A percentile compares a stretch with the other conserved stretches of the same genome.
Evolutionary conservation across 2,329 filamentous ascomycete genomes (phyloP).

Genomic region (Aspergillus brasiliensis): DNA sequence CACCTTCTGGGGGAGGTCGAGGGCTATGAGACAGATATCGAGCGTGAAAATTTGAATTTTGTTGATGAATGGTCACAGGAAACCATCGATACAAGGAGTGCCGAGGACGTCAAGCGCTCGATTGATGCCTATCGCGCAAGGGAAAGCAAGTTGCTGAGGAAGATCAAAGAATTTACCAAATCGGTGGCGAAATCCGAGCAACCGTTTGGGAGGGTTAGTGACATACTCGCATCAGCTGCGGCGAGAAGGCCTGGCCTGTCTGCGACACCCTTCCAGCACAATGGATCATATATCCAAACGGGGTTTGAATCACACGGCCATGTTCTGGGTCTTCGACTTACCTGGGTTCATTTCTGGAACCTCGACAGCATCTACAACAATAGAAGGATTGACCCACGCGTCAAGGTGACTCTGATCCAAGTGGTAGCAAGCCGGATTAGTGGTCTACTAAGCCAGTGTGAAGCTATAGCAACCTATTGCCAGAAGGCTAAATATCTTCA

Average conservation of each 20-base stretch:
- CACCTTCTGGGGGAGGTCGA: not conserved
- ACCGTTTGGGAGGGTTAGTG: slow-evolving; percentile 9
- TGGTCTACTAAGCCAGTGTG: not conserved
- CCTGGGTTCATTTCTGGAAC: slow-evolving; percentile 1
- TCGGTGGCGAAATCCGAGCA: slow-evolving; percentile 4
- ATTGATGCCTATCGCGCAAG: not conserved
- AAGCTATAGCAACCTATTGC: not conserved
- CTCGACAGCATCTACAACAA: not conserved
- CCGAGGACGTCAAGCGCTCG: not conserved
- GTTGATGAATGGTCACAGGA: not conserved
- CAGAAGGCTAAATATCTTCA: not conserved
- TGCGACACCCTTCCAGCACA: not conserved
- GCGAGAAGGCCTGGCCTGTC: not conserved
- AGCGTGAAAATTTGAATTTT: not conserved
- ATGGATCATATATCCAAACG: slow-evolving; percentile 1
- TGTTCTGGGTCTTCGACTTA: not conserved
- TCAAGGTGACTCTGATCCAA: not conserved
- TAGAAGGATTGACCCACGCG: not conserved
- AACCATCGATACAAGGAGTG: not conserved
- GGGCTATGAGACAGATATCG: not conserved
- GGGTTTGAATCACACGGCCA: slow-evolving; percentile 9
- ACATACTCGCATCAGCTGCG: slow-evolving; percentile 4
- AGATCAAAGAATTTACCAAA: slow-evolving; percentile 4
- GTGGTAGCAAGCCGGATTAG: not conserved
- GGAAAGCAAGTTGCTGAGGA: not conserved